Evolutionary conservation across 75 land plant genomes (phyloP).

Genomic region (Adiantum capillusveneris): DNA sequence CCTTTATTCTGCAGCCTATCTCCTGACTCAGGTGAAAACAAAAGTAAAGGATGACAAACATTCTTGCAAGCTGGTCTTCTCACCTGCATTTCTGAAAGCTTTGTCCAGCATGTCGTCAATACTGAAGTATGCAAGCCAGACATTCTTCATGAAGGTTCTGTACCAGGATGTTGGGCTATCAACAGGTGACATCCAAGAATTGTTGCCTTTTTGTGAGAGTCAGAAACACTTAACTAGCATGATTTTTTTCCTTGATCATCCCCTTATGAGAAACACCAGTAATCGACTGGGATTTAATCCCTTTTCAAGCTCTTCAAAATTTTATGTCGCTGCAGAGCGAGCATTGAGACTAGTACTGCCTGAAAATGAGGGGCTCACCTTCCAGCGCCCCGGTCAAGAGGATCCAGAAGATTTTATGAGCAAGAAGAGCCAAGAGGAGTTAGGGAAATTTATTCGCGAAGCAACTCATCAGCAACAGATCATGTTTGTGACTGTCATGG

Average conservation of each 20-base stretch:
- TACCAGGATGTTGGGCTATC: not conserved
- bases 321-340: conserved; percentile 5
- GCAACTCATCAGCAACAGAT: conserved; percentile 4
- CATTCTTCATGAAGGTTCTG: not conserved
- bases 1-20: not conserved
- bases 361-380: no score
- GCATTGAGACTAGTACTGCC: not conserved
- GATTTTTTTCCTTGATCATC: conserved; percentile 8
- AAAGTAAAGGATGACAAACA: not conserved
- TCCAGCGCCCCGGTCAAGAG: no score
- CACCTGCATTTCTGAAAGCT: not conserved
- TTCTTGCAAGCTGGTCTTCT: not conserved
- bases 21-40: not conserved
- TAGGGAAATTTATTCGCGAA: conserved; percentile 1
- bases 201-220: not conserved
- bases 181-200: not conserved
- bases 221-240: not conserved
- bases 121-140: not conserved
- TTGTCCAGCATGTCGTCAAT: not conserved
- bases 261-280: conserved; percentile 4
- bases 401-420: no score
- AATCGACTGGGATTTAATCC: conserved; percentile 24
- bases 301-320: conserved; percentile 12
- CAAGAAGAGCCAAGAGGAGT: conserved; percentile 3
- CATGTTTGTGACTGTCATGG: conserved; percentile 10